A percentile compares a stretch with the other conserved stretches of the same genome.
phyloP scores from a whole-genome alignment of 2,329 filamentous ascomycete species.

The Xenoacremonium recifei region DNA sequence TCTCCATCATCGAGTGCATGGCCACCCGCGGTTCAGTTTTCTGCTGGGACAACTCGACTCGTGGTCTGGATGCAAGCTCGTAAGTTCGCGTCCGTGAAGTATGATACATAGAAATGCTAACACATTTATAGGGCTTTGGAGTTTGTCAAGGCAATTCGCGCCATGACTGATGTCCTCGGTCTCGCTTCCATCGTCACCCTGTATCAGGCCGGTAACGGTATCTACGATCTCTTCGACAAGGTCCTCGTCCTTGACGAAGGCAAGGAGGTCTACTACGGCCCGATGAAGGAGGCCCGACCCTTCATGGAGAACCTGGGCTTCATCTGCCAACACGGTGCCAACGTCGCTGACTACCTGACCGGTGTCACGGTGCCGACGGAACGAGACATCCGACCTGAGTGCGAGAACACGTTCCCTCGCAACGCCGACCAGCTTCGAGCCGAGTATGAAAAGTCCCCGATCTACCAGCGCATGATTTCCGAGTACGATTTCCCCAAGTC shows the following conservation, averaged over 20 bases:
- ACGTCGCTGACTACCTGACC: slow-evolving; percentile 64
- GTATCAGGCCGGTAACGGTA: slow-evolving; percentile 69
- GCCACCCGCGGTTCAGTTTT: slow-evolving; percentile 57
- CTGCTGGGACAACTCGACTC: slow-evolving; percentile 67
- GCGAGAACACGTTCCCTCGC: slow-evolving; percentile 43
- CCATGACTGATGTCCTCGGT: slow-evolving; percentile 61
- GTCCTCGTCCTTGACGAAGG: slow-evolving; percentile 67
- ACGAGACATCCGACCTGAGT: slow-evolving; percentile 53
- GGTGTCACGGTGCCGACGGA: slow-evolving; percentile 67
- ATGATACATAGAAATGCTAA: slow-evolving; percentile 1
- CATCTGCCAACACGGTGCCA: slow-evolving; percentile 59
- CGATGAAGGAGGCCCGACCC: slow-evolving; percentile 53
- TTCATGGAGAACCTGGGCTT: slow-evolving; percentile 68
- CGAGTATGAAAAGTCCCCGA: slow-evolving; percentile 51
- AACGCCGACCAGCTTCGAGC: slow-evolving; percentile 42
- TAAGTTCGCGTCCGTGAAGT: slow-evolving; percentile 17
- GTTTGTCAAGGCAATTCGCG: slow-evolving; percentile 59
- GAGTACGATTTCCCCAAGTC: slow-evolving; percentile 59
- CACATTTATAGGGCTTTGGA: slow-evolving; percentile 47
- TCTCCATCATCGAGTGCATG: slow-evolving; percentile 65
- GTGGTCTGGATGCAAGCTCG: slow-evolving; percentile 65
- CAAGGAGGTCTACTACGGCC: slow-evolving; percentile 64
- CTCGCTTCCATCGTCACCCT: slow-evolving; percentile 62
- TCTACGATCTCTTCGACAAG: slow-evolving; percentile 70
- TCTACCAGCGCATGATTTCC: slow-evolving; percentile 47